Percentiles rank a stretch among this genome's conserved stretches.
These are phyloP conservation scores for Barnettozyma populi DNA, from an alignment of 805 yeast genomes.

Conservation along the genomic window DNA sequence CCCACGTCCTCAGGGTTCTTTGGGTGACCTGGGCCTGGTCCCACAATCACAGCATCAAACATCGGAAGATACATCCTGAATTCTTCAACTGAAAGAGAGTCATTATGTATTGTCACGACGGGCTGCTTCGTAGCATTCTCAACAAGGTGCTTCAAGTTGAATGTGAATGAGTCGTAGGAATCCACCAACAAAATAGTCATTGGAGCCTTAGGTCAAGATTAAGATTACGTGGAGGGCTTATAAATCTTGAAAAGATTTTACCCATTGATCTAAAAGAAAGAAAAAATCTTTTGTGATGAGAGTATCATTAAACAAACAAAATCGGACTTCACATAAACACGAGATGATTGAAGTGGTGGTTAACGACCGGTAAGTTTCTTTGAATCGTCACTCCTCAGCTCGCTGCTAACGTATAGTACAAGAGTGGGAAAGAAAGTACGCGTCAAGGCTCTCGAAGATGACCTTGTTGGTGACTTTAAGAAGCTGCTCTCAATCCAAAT, in stretches of 20 bases:
- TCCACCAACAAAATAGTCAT: constrained; percentile 70
- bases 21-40: constrained; percentile 98
- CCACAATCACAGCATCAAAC: constrained; percentile 76
- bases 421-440: constrained; percentile 81
- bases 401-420: not conserved
- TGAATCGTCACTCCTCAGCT: not conserved
- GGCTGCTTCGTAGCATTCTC: constrained; percentile 40
- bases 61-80: constrained; percentile 39
- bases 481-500: constrained; percentile 76
- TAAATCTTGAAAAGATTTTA: not conserved
- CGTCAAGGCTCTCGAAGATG: constrained; percentile 80
- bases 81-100: constrained; percentile 29
- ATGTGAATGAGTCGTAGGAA: constrained; percentile 93
- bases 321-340: not conserved
- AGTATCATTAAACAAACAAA: too few relatives aligned
- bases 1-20: constrained; percentile 59
- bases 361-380: constrained; percentile 49
- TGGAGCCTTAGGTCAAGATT: not conserved
- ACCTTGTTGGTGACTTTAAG: constrained; percentile 86
- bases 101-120: constrained; percentile 34
- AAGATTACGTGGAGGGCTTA: not conserved
- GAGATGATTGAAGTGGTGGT: constrained; percentile 67
- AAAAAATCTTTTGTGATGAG: not conserved
- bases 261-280: not conserved
- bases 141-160: constrained; percentile 64